A percentile compares a stretch with the other conserved stretches of the same genome.
Conservation (phyloP, 1,284 basidiomycete species). For the Neolentinus lepideus region DNA sequence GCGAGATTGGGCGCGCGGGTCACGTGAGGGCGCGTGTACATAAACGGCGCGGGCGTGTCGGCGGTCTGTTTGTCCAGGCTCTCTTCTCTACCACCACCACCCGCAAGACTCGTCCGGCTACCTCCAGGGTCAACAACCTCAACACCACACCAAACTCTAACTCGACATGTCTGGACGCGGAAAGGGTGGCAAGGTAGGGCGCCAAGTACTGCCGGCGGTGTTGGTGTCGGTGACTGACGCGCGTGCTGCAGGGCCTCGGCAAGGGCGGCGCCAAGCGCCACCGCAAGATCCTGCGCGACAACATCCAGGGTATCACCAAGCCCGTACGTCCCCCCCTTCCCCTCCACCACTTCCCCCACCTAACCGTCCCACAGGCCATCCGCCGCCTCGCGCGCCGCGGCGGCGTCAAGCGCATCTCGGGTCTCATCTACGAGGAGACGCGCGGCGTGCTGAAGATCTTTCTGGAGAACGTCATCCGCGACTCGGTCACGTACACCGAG, state of each 20-base stretch:
- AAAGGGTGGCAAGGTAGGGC: conserved; percentile 33
- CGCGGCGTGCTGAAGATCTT: conserved; percentile 85
- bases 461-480: conserved; percentile 72
- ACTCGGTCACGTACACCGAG: conserved; percentile 88
- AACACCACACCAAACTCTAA: not conserved
- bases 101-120: not conserved
- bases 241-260: conserved; percentile 37
- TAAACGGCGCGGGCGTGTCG: conserved; percentile 11
- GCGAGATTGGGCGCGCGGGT: not conserved
- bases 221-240: conserved; percentile 16
- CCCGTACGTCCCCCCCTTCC: conserved; percentile 18
- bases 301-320: conserved; percentile 66
- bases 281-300: conserved; percentile 68
- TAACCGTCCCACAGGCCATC: conserved; percentile 44
- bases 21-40: conserved; percentile 13
- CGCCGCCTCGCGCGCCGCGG: conserved; percentile 83
- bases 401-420: conserved; percentile 81
- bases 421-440: conserved; percentile 78
- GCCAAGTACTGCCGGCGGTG: not conserved
- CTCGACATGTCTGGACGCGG: conserved; percentile 35
- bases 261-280: conserved; percentile 74
- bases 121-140: not conserved
- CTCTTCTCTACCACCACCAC: conserved; percentile 5
- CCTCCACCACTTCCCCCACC: conserved; percentile 10
- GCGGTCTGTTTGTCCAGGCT: conserved; percentile 6